A percentile compares a stretch with the other conserved stretches of the same genome.
phyloP scores from a whole-genome alignment of 805 yeast species.

The Metschnikowia lachancei region DNA sequence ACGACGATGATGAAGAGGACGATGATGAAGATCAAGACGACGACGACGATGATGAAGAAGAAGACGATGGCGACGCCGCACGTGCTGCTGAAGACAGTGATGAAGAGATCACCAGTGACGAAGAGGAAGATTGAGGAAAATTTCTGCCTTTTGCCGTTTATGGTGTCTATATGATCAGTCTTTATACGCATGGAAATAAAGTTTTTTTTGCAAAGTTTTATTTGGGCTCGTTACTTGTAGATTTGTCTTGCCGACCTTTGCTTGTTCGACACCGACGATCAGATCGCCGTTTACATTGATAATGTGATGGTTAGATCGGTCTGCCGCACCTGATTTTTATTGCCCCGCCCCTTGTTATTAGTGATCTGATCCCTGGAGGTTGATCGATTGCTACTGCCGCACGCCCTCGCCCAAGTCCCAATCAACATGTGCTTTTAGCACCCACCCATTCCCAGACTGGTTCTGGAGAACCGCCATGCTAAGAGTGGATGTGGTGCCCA shows the following conservation, averaged over 20 bases:
- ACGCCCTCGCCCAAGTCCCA: too few relatives aligned
- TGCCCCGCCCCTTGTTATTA: neutral
- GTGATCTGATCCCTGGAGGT: constrained; percentile 11
- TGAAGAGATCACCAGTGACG: constrained; percentile 17
- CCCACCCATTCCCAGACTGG: too few relatives aligned
- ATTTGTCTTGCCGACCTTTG: constrained; percentile 8
- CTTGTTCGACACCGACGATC: constrained; percentile 16
- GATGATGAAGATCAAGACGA: constrained; percentile 12
- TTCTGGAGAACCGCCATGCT: too few relatives aligned
- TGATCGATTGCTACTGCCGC: constrained; percentile 7
- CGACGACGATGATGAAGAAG: constrained; percentile 24
- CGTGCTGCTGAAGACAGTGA: constrained; percentile 20
- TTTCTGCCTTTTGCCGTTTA: neutral
- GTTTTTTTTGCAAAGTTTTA: constrained; percentile 8
- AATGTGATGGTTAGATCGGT: constrained; percentile 16
- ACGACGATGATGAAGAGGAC: constrained; percentile 16
- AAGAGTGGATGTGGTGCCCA: too few relatives aligned
- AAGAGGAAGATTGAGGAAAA: constrained; percentile 20
- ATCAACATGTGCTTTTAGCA: too few relatives aligned
- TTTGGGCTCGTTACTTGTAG: constrained; percentile 17
- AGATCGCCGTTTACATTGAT: constrained; percentile 12
- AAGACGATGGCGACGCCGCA: constrained; percentile 17
- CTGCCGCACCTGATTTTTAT: constrained; percentile 9
- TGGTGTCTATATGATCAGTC: constrained; percentile 8
- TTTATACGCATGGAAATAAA: constrained; percentile 14